These are phyloP conservation scores for Cryptococcus neoformans DNA, from an alignment of 1,284 basidiomycete genomes.

Conservation along the genomic window DNA sequence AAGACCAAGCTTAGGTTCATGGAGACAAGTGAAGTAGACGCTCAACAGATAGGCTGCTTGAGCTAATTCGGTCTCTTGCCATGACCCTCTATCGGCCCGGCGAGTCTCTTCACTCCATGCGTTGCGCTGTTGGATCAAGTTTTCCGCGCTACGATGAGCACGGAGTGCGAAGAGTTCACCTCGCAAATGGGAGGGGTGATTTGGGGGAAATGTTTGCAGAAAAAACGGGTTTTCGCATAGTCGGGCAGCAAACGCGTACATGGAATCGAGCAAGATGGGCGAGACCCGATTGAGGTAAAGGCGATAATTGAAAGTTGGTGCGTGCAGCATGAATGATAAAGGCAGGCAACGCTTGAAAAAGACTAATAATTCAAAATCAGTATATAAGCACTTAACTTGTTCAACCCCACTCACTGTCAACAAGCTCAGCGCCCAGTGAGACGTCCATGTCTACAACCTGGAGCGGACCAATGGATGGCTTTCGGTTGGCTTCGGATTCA, in stretches of 20 bases:
- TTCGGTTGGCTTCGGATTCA: constrained; percentile 2
- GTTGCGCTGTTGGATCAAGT: constrained; percentile 28
- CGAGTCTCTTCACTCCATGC: constrained; percentile 25
- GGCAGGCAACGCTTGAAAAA: constrained; percentile 50
- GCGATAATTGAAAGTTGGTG: constrained; percentile 50
- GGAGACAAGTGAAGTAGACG: constrained; percentile 47
- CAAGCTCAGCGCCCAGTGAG: constrained; percentile 35
- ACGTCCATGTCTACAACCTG: constrained; percentile 40
- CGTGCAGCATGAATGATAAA: constrained; percentile 49
- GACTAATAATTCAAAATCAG: constrained; percentile 16
- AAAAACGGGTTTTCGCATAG: constrained; percentile 12
- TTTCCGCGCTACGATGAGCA: constrained; percentile 34
- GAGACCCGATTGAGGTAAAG: constrained; percentile 47
- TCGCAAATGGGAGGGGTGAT: constrained; percentile 33
- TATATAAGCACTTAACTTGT: background rate
- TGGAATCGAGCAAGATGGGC: constrained; percentile 49
- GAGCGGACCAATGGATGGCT: constrained; percentile 16
- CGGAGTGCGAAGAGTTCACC: constrained; percentile 44
- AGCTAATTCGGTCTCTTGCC: constrained; percentile 50
- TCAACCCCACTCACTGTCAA: constrained; percentile 32
- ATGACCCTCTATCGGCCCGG: constrained; percentile 21
- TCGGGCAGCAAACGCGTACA: constrained; percentile 49
- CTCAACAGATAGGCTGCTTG: constrained; percentile 47
- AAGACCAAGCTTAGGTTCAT: constrained; percentile 41
- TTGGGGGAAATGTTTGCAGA: constrained; percentile 25